phyloP scores from a whole-genome alignment of 257 asterid species.

The Datura wrightii region DNA sequence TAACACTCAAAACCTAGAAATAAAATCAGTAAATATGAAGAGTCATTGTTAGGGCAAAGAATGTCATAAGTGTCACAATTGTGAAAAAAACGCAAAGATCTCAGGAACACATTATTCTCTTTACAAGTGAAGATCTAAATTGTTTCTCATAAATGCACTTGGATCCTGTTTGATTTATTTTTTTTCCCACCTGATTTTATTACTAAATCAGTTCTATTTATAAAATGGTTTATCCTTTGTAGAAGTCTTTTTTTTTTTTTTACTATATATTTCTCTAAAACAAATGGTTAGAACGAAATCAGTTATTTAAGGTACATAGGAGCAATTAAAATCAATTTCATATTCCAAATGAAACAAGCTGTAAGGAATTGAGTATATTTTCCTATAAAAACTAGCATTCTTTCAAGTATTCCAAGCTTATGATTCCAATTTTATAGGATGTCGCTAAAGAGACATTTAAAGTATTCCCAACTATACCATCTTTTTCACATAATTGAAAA shows the following conservation, averaged over 20 bases:
- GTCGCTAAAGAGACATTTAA: neutral
- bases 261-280: neutral
- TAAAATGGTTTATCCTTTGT: neutral
- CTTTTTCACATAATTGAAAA: neutral
- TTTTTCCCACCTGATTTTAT: neutral
- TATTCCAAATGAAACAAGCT: conserved; percentile 16
- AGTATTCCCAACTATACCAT: neutral
- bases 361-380: conserved; percentile 8
- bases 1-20: neutral
- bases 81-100: neutral
- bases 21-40: neutral
- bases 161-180: neutral
- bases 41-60: neutral
- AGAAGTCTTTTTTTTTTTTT: neutral
- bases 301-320: neutral
- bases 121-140: neutral
- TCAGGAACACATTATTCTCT: neutral
- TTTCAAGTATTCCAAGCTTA: neutral
- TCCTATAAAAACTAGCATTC: neutral
- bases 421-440: neutral
- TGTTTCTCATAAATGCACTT: neutral
- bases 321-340: conserved; percentile 7
- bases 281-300: neutral
- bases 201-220: neutral
- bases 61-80: neutral